These are phyloP conservation scores for Leishmania major DNA, from an alignment of 208 protist species.

Conservation along the genomic window DNA sequence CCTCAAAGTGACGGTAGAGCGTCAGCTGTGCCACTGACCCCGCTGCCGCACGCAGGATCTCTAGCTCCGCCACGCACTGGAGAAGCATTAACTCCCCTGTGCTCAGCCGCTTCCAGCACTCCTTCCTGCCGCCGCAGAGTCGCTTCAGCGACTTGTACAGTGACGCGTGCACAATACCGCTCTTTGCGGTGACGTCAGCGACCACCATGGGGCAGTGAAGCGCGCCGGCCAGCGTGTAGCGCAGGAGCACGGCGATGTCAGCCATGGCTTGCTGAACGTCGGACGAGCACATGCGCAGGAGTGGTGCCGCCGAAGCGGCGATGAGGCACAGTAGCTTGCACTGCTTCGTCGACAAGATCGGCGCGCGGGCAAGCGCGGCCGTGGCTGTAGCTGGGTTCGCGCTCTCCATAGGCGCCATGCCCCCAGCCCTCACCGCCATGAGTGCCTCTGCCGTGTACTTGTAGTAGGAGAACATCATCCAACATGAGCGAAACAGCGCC, in stretches of 20 bases:
- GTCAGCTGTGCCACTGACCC: slow-evolving; percentile 78
- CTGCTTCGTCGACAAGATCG: slow-evolving; percentile 40
- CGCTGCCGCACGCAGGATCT: slow-evolving; percentile 72
- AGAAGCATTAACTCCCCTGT: slow-evolving; percentile 74
- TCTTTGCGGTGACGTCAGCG: slow-evolving; percentile 21
- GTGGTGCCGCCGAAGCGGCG: slow-evolving; percentile 61
- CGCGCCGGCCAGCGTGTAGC: slow-evolving; percentile 37
- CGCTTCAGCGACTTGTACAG: slow-evolving; percentile 24
- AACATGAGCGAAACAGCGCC: slow-evolving; percentile 70
- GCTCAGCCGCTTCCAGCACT: slow-evolving; percentile 45
- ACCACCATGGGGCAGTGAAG: slow-evolving; percentile 12
- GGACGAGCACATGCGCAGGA: slow-evolving; percentile 80
- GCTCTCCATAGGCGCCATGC: slow-evolving; percentile 6
- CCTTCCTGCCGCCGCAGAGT: slow-evolving; percentile 29
- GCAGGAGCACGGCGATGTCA: slow-evolving; percentile 66
- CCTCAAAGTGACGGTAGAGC: slow-evolving; percentile 79
- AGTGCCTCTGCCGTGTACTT: slow-evolving; percentile 66
- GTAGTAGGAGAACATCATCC: slow-evolving; percentile 85
- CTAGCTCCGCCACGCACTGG: slow-evolving; percentile 62
- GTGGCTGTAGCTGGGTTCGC: background rate
- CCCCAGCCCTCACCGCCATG: slow-evolving; percentile 18
- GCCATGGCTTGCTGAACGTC: slow-evolving; percentile 79
- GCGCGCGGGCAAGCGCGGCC: slow-evolving; percentile 5
- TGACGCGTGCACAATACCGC: slow-evolving; percentile 12
- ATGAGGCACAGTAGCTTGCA: slow-evolving; percentile 56